phyloP scores from a whole-genome alignment of 1,139 yeast genomes.

The Casaregolazyma lundiana region DNA sequence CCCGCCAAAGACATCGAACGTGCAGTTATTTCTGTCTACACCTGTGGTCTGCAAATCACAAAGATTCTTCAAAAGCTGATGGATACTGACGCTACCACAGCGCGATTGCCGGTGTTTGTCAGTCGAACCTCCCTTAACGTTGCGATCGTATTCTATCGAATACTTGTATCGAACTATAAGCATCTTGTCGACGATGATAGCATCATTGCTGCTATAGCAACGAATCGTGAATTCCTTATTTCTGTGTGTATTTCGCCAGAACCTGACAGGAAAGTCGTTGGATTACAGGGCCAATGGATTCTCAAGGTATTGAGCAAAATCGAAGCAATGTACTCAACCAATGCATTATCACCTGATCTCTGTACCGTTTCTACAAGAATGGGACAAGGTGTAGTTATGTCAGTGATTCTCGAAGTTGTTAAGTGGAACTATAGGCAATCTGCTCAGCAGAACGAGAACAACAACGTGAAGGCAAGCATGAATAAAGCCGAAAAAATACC shows the following conservation, averaged over 20 bases:
- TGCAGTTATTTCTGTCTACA: slow-evolving; percentile 18
- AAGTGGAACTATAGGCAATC: slow-evolving; percentile 3
- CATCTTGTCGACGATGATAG: slow-evolving; percentile 11
- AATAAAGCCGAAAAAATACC: not conserved
- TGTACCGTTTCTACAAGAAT: slow-evolving; percentile 15
- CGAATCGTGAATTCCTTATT: slow-evolving; percentile 9
- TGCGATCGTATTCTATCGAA: slow-evolving; percentile 8
- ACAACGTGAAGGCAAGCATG: not conserved
- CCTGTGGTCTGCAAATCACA: slow-evolving; percentile 18
- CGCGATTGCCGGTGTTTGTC: slow-evolving; percentile 2
- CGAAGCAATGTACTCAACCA: slow-evolving; percentile 12
- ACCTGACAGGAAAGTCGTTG: not conserved
- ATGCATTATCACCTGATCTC: slow-evolving; percentile 11
- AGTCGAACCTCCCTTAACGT: not conserved
- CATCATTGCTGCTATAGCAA: slow-evolving; percentile 13
- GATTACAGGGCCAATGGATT: slow-evolving; percentile 2
- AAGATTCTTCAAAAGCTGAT: slow-evolving; percentile 10
- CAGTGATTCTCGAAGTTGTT: slow-evolving; percentile 11
- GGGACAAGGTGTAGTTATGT: slow-evolving; percentile 15
- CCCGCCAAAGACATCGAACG: slow-evolving; percentile 15
- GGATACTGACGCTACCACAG: not conserved
- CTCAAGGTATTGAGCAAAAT: slow-evolving; percentile 1
- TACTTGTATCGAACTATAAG: slow-evolving; percentile 12
- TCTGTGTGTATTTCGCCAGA: not conserved
- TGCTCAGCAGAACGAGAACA: not conserved